phyloP scores from a whole-genome alignment of 2,329 filamentous ascomycete genomes.

The Nigrospora oryzae region DNA sequence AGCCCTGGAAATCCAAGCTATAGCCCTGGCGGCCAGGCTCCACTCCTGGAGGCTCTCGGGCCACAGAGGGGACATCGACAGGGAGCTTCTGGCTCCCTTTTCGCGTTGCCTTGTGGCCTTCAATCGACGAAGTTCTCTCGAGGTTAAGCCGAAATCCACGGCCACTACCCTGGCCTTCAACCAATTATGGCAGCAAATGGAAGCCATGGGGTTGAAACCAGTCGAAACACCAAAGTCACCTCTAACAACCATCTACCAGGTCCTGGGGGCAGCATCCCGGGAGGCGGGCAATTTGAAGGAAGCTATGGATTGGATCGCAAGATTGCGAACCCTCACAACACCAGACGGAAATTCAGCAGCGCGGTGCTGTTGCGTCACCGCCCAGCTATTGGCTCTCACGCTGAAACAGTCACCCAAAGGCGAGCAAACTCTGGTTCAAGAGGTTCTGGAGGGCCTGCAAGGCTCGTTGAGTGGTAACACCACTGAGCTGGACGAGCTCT shows the following conservation, averaged over 20 bases:
- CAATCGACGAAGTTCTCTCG: constrained; percentile 36
- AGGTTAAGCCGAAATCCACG: constrained; percentile 27
- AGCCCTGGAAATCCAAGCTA: constrained; percentile 53
- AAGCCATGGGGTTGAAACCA: constrained; percentile 22
- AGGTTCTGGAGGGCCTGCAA: constrained; percentile 46
- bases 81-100: constrained; percentile 59
- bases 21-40: constrained; percentile 54
- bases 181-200: constrained; percentile 28
- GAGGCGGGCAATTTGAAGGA: constrained; percentile 36
- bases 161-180: constrained; percentile 25
- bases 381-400: constrained; percentile 45
- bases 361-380: constrained; percentile 41
- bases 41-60: constrained; percentile 57
- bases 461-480: constrained; percentile 51
- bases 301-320: constrained; percentile 46
- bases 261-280: constrained; percentile 40
- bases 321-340: constrained; percentile 30
- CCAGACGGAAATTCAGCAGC: constrained; percentile 35
- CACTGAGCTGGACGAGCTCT: constrained; percentile 51
- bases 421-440: constrained; percentile 32
- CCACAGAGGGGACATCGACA: constrained; percentile 50
- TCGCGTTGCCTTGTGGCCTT: constrained; percentile 55
- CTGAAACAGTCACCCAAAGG: constrained; percentile 35
- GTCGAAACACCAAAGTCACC: constrained; percentile 31
- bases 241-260: constrained; percentile 40